A percentile compares a stretch with the other conserved stretches of the same genome.
These are phyloP conservation scores for Papilionanthe hybrid DNA, from an alignment of 116 monocot genomes.

Conservation along the genomic window DNA sequence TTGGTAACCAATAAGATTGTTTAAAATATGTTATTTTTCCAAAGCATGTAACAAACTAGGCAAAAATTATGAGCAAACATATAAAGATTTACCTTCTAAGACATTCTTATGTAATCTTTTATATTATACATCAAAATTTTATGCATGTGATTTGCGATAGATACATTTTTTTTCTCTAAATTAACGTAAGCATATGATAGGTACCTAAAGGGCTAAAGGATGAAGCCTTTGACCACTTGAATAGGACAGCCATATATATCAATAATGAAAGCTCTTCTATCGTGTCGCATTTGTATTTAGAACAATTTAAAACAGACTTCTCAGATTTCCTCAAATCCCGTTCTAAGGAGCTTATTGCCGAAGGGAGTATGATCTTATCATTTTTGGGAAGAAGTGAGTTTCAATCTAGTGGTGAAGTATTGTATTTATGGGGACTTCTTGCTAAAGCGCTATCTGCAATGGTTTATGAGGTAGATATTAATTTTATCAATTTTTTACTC, in stretches of 20 bases:
- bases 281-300: slow-evolving; percentile 8
- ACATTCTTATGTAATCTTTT: too few species aligned
- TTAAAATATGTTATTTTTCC: too few species aligned
- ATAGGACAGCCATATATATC: slow-evolving; percentile 28
- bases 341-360: slow-evolving; percentile 10
- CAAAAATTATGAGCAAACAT: too few species aligned
- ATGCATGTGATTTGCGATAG: too few species aligned
- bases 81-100: too few species aligned
- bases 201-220: slow-evolving; percentile 21
- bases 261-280: slow-evolving; percentile 4
- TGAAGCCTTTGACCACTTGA: not conserved
- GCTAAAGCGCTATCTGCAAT: slow-evolving; percentile 15
- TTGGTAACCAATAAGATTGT: too few species aligned
- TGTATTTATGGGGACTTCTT: slow-evolving; percentile 1
- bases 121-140: too few species aligned
- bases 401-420: not conserved
- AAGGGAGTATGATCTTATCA: slow-evolving; percentile 28
- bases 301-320: slow-evolving; percentile 25
- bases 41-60: too few species aligned
- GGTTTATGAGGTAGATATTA: slow-evolving; percentile 12
- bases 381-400: slow-evolving; percentile 11
- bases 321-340: slow-evolving; percentile 21
- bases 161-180: too few species aligned
- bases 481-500: too few species aligned
- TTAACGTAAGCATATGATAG: not conserved